phyloP scores from a whole-genome alignment of 352 stramenopile species.

The Globisporangium lucens region DNA sequence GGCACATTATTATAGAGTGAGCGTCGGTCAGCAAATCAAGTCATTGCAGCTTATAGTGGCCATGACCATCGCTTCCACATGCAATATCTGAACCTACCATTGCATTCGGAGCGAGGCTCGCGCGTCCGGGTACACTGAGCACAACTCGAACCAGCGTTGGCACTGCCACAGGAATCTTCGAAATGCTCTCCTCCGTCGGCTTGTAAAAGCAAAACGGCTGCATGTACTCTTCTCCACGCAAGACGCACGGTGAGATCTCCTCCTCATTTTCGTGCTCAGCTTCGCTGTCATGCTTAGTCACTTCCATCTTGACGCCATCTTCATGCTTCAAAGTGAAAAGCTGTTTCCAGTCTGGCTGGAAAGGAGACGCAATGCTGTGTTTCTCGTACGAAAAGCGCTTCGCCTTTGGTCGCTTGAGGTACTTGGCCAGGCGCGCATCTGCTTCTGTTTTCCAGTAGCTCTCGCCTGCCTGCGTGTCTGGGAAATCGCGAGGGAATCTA shows the following conservation, averaged over 20 bases:
- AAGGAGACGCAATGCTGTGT: constrained; percentile 50
- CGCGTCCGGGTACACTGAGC: constrained; percentile 52
- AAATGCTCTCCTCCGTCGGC: neutral
- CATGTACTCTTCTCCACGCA: constrained; percentile 67
- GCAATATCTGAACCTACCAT: constrained; percentile 37
- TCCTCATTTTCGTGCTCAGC: constrained; percentile 14
- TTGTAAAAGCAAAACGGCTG: constrained; percentile 61
- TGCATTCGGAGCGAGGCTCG: constrained; percentile 48
- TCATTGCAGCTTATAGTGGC: neutral
- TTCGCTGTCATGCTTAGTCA: neutral
- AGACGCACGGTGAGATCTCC: constrained; percentile 33
- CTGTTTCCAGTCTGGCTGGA: constrained; percentile 53
- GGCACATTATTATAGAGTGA: neutral
- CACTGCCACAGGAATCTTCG: constrained; percentile 50
- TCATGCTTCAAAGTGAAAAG: constrained; percentile 32
- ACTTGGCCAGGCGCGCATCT: constrained; percentile 16
- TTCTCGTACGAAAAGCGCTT: constrained; percentile 71
- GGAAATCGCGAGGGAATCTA: constrained; percentile 80
- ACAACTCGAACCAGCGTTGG: constrained; percentile 69
- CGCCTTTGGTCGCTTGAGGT: constrained; percentile 57
- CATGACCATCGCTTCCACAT: neutral
- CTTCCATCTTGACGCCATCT: neutral
- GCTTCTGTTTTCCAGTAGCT: constrained; percentile 51
- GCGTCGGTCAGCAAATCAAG: constrained; percentile 3
- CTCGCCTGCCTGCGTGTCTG: constrained; percentile 54